Evolutionary conservation across 75 land plant species (phyloP).

Genomic region (Gnetum montanum): DNA sequence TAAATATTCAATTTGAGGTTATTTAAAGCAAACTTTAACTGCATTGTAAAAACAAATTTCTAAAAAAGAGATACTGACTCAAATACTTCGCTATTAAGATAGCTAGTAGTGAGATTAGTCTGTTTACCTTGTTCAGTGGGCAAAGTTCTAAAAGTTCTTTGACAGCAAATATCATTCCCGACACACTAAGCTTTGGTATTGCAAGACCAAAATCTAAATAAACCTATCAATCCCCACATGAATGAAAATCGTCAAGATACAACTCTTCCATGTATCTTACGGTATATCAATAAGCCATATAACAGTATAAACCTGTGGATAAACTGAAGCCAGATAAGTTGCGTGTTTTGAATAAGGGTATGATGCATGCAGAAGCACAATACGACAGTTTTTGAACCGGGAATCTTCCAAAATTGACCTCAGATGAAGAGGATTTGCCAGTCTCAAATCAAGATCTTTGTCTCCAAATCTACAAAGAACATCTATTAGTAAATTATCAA

Average conservation of each 20-base stretch:
- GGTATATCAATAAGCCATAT: neutral
- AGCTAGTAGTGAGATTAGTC: neutral
- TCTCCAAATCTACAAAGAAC: conserved; percentile 88
- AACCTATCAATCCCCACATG: conserved; percentile 45
- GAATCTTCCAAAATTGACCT: conserved; percentile 68
- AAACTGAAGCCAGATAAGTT: conserved; percentile 88
- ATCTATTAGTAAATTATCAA: no score
- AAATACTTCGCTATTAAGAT: neutral
- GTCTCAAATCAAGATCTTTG: conserved; percentile 82
- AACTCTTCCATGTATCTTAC: no score
- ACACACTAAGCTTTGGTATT: conserved; percentile 85
- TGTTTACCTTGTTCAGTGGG: conserved; percentile 84
- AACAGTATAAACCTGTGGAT: conserved; percentile 61
- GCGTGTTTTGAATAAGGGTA: conserved; percentile 93
- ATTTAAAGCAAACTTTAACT: neutral
- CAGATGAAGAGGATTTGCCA: conserved; percentile 81
- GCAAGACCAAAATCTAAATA: conserved; percentile 93
- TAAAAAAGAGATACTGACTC: neutral
- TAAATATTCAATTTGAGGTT: neutral
- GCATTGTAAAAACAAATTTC: neutral
- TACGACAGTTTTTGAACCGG: conserved; percentile 53
- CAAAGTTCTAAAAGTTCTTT: conserved; percentile 84
- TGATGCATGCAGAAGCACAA: conserved; percentile 91
- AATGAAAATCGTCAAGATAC: neutral
- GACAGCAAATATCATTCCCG: conserved; percentile 79